Evolutionary conservation across 2,329 filamentous ascomycete genomes (phyloP), one percentile per base, ranked within the genome.

Genomic region (Venturia nashicola): DNA sequence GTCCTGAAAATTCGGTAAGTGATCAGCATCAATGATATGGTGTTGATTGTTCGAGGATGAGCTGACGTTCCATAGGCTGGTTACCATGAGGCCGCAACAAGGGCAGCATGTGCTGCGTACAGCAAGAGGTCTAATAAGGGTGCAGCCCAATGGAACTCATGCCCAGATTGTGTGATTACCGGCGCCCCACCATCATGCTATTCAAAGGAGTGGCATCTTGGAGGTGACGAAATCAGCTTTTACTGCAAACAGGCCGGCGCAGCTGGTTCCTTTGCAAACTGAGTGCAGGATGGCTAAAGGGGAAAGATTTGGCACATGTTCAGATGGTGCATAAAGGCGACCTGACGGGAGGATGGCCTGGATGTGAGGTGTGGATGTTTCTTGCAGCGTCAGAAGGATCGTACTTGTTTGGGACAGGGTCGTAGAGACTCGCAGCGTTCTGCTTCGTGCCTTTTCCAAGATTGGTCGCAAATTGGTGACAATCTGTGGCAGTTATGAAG

Each of bases 241-340:
- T 57, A 57, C 51, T 57, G 51, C 51, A 57, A 57, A 32, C 27
- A 36, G 51, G 51, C 51, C n/a, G 51, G 51, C 32, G 51, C 51
- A n/a, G 32, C 14, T 20, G 51, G 27, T 12, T 39, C 51, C 12
- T 20, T 57, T 16, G 51, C 51, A 20, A 8, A 3, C 5, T 57
- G 51, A 57, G 46, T 8, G 11, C 5, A 51, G 9, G 20, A 23
- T 14, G 20, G 46, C 46, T 27, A 20, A 6, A 5, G 44, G 18
- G 18, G 5, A 20, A 46, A 1, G n/a, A 44, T 44, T 46, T 46
- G n/a, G 43, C 43, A 46, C n/a, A 46, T 20, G 43, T 9, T 46
- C 43, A 20, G 18, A 16, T 20, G 43, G n/a, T n/a, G 18, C 5
- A 20, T n/a, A 16, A 9, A 51, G 46, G 5, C 5, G 11, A 23